phyloP scores from a whole-genome alignment of 345 rosid species.

The Citrus trifoliata region DNA sequence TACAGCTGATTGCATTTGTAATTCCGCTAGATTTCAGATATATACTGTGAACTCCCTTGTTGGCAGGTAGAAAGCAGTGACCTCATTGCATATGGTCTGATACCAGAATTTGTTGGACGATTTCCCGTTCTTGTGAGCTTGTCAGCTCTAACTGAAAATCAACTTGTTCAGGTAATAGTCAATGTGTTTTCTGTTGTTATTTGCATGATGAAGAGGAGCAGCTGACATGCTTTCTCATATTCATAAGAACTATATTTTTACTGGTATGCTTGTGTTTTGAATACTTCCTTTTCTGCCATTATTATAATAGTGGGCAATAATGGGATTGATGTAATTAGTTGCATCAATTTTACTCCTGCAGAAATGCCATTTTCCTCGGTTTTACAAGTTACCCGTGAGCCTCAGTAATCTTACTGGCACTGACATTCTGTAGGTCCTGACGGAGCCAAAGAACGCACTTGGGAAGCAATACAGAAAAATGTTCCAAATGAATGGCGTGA shows the following conservation, averaged over 20 bases:
- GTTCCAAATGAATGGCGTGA: conserved; percentile 92
- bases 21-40: background rate
- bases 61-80: conserved; percentile 97
- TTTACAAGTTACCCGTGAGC: background rate
- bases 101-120: conserved; percentile 99
- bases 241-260: background rate
- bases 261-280: background rate
- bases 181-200: background rate
- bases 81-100: conserved; percentile 87
- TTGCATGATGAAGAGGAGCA: background rate
- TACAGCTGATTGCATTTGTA: conserved; percentile 1
- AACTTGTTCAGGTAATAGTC: conserved; percentile 83
- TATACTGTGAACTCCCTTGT: conserved; percentile 8
- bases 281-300: background rate
- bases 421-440: conserved; percentile 57
- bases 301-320: background rate
- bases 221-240: background rate
- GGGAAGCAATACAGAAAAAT: conserved; percentile 93
- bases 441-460: conserved; percentile 95
- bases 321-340: background rate
- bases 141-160: conserved; percentile 90
- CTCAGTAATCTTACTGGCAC: background rate
- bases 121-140: conserved; percentile 96
- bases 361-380: background rate
- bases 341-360: background rate